A percentile compares a stretch with the other conserved stretches of the same genome.
Conservation (phyloP, 2,329 filamentous ascomycete genomes). For the Lecanosticta acicola region DNA sequence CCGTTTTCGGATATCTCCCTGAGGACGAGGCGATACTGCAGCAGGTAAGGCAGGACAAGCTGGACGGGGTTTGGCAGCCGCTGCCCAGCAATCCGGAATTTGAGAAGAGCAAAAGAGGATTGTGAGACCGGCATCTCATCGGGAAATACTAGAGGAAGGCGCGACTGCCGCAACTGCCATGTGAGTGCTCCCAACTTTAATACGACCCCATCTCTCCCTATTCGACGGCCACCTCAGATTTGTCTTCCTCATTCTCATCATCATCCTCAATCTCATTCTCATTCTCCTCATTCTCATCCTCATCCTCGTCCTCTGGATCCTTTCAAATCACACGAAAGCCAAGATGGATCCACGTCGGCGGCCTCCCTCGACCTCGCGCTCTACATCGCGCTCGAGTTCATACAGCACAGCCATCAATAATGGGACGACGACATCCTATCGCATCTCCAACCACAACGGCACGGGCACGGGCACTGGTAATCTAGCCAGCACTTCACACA, state of each 20-base stretch:
- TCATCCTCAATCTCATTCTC: too few species aligned
- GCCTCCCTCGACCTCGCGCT: slow-evolving; percentile 4
- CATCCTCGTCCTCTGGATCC: too few species aligned
- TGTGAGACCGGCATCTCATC: too few species aligned
- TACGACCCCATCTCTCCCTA: background rate
- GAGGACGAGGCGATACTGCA: background rate
- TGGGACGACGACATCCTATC: background rate
- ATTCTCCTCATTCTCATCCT: too few species aligned
- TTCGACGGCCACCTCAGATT: background rate
- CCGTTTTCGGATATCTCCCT: background rate
- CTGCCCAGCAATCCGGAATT: background rate
- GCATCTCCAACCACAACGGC: background rate
- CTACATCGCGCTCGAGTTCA: background rate
- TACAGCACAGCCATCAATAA: background rate
- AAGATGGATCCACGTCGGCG: slow-evolving; percentile 6
- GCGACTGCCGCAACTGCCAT: background rate
- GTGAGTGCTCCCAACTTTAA: background rate
- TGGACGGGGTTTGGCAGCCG: background rate
- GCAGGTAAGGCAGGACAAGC: background rate
- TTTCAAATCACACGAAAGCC: too few species aligned
- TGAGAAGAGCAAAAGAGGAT: too few species aligned
- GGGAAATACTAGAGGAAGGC: background rate
- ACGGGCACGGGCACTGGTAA: background rate
- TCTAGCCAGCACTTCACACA: background rate
- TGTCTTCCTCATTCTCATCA: too few species aligned